phyloP scores from a whole-genome alignment of 805 yeast species.

The Wickerhamiella bombiphila region DNA sequence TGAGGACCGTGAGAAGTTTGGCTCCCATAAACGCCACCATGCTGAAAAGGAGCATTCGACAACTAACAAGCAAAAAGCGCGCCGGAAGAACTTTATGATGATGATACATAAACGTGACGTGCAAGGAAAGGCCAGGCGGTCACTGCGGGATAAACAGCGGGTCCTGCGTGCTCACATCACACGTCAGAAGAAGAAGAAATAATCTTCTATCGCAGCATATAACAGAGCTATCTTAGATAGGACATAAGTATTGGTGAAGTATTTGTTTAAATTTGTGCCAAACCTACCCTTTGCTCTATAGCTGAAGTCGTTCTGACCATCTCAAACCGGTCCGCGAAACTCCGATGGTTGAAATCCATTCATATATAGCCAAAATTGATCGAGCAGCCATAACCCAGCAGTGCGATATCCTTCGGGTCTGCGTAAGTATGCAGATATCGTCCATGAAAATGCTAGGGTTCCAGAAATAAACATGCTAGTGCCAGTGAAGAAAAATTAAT shows the following conservation, averaged over 20 bases:
- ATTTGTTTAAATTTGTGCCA: not conserved
- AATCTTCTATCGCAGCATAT: too few relatives aligned
- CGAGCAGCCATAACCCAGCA: too few relatives aligned
- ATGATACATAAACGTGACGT: conserved; percentile 91
- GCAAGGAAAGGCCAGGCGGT: conserved; percentile 82
- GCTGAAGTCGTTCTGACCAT: too few relatives aligned
- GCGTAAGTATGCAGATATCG: too few relatives aligned
- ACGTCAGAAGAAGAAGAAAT: conserved; percentile 82
- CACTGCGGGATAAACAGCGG: conserved; percentile 81
- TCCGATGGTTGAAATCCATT: too few relatives aligned
- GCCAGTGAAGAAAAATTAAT: too few relatives aligned
- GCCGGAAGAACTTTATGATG: conserved; percentile 98
- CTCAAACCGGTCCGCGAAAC: too few relatives aligned
- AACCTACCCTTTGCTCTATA: not conserved
- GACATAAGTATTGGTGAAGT: not conserved
- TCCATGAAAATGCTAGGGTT: too few relatives aligned
- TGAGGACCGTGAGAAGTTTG: conserved; percentile 73
- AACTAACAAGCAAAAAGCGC: conserved; percentile 87
- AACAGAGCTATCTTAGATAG: not conserved
- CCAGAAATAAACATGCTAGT: too few relatives aligned
- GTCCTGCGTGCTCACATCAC: conserved; percentile 71
- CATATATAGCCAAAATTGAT: too few relatives aligned
- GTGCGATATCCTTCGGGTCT: too few relatives aligned
- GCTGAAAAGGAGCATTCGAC: conserved; percentile 68
- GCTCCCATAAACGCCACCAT: conserved; percentile 59